Evolutionary conservation across 23 red algal genomes (phyloP), one percentile per base, ranked within the genome.

Genomic region (Gracilaria domingensis): DNA sequence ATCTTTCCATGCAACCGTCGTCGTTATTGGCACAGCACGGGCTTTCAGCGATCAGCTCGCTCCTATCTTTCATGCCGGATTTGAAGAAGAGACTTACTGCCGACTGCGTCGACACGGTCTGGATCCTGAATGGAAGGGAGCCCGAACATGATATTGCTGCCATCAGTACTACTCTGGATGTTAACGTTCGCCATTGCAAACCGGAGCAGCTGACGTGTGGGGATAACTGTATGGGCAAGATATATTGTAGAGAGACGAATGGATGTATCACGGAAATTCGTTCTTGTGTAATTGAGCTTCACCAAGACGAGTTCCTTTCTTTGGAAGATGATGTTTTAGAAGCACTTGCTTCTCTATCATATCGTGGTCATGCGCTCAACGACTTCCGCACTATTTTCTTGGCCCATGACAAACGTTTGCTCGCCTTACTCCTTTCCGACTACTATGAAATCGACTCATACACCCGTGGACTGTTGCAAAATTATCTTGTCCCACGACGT

Each of bases 371-470:
- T 33, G 13, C 69, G 20, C 29, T 75, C 35, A 75, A 75, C 44
- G 69, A 75, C 69, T 44, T 75, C 44, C 69, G 69, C 69, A 42
- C 69, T 75, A 75, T 75, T 33, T 75, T 75, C 69, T 44, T 75
- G 36, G 69, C 23, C 69, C 69, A 75, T 75, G 69, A 75, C 69
- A 75, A 75, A 75, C 36, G 44, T 42, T 30, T 75, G 26, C 69
- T 75, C 0, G 36, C 20, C 29, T 36, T 75, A 23, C 69, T 75
- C 69, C 69, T 36, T 2, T 75, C 69, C 0, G 69, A 75, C 21
- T 36, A 75, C 29, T 75, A 33, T 44, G 29, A 42, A 44, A 33
- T 75, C 44, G 69, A 75, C 44, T 23, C 23, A 9, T 44, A 75
- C 69, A 75, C 36, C 8, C 69, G 69, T 42, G 69, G 3, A 44